phyloP scores from a whole-genome alignment of 2,329 filamentous ascomycete genomes.

The Achaetomium macrosporum region DNA sequence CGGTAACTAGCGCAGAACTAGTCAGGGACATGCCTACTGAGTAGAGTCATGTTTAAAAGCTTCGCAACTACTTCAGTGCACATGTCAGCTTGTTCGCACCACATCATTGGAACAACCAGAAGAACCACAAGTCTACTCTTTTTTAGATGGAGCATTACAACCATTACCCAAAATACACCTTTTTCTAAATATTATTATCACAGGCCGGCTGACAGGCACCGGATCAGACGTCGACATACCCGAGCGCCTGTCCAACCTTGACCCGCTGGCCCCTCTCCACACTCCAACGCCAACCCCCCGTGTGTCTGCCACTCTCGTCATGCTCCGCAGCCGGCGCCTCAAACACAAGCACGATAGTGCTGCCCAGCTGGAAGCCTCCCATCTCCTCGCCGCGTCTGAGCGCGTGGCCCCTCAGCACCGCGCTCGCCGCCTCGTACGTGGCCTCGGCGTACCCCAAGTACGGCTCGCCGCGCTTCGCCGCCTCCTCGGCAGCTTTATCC shows the following conservation, averaged over 20 bases:
- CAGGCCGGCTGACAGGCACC: not conserved
- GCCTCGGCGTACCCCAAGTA: constrained; percentile 93
- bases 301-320: constrained; percentile 45
- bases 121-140: not conserved
- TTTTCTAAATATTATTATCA: not conserved
- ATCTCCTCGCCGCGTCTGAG: constrained; percentile 89
- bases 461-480: constrained; percentile 66
- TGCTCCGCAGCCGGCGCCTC: constrained; percentile 74
- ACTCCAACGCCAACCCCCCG: constrained; percentile 75
- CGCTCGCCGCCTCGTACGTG: constrained; percentile 72
- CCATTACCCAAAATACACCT: constrained; percentile 2
- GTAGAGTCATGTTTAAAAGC: not conserved
- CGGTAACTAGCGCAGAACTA: no score
- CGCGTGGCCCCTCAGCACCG: constrained; percentile 74
- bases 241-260: constrained; percentile 82
- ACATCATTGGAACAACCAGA: not conserved
- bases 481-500: constrained; percentile 76
- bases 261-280: constrained; percentile 83
- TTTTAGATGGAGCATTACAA: not conserved
- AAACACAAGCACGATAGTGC: constrained; percentile 91
- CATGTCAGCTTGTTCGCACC: not conserved
- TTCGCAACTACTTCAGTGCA: not conserved
- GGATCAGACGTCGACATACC: constrained; percentile 52
- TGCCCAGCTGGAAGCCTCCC: constrained; percentile 95
- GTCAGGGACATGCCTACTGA: no score